Evolutionary conservation across 768 basidiomycete species (phyloP).

Genomic region (Hericium rajendrae): DNA sequence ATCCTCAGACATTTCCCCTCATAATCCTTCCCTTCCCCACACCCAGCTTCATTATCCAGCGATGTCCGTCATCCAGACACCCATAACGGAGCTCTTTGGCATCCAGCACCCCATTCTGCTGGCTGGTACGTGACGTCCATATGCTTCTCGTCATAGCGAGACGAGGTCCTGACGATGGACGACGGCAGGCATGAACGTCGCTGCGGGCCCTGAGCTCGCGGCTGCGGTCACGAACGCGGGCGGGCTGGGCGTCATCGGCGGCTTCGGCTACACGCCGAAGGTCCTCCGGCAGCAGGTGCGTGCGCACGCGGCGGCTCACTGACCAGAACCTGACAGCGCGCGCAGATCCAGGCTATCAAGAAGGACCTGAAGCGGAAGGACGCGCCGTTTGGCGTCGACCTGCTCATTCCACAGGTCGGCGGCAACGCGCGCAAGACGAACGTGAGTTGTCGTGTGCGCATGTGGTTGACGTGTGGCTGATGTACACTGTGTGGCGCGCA

Average conservation of each 20-base stretch:
- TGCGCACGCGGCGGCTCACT: background rate
- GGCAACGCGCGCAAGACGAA: constrained; percentile 88
- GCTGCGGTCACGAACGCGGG: constrained; percentile 94
- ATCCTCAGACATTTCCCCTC: background rate
- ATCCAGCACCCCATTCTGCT: constrained; percentile 85
- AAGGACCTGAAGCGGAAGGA: constrained; percentile 61
- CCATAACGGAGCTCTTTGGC: constrained; percentile 81
- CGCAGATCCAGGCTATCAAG: constrained; percentile 66
- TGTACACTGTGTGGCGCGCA: constrained; percentile 17
- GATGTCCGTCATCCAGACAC: constrained; percentile 66
- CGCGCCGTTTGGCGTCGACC: constrained; percentile 84
- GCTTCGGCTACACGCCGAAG: constrained; percentile 78
- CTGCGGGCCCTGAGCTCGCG: constrained; percentile 73
- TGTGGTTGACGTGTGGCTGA: background rate
- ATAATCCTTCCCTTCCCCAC: too few relatives aligned
- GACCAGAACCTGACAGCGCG: background rate
- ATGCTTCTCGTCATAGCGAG: too few relatives aligned
- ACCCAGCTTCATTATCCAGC: background rate
- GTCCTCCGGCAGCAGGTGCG: constrained; percentile 68
- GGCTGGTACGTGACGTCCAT: constrained; percentile 48
- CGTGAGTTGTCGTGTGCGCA: constrained; percentile 28
- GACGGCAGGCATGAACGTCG: constrained; percentile 53
- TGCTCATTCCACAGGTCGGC: constrained; percentile 81
- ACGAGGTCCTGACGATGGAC: background rate
- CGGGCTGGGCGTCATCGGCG: constrained; percentile 88